Conservation (phyloP, 1,284 basidiomycete species). For the Phylloporus sp. region DNA sequence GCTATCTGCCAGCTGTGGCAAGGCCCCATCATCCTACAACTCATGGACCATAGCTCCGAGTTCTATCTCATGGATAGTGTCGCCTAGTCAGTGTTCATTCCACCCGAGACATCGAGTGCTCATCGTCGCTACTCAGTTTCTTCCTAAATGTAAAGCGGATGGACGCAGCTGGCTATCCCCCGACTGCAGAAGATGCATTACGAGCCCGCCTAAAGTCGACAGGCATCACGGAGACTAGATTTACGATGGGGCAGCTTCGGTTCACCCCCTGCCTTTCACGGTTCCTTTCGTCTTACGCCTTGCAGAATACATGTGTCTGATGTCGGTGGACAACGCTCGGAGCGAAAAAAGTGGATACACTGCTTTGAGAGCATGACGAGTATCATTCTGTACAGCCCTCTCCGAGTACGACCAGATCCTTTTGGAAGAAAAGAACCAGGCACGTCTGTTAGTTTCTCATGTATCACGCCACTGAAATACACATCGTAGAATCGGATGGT, state of each 20-base stretch:
- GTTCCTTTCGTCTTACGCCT: conserved; percentile 38
- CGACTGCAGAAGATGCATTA: conserved; percentile 90
- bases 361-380: conserved; percentile 93
- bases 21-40: conserved; percentile 86
- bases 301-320: conserved; percentile 93
- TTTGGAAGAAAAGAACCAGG: conserved; percentile 79
- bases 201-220: conserved; percentile 91
- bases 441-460: conserved; percentile 49
- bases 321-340: conserved; percentile 91
- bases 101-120: conserved; percentile 6
- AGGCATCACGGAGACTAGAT: conserved; percentile 92
- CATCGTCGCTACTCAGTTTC: conserved; percentile 63
- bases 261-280: conserved; percentile 67
- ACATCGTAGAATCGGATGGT: conserved; percentile 87
- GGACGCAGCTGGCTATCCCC: conserved; percentile 81
- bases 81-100: conserved; percentile 72
- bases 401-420: conserved; percentile 94
- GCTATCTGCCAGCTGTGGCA: conserved; percentile 89
- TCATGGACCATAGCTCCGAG: conserved; percentile 88
- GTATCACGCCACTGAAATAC: not conserved
- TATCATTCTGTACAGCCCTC: conserved; percentile 94
- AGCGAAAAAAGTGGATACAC: conserved; percentile 83
- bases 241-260: conserved; percentile 74
- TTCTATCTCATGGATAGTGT: conserved; percentile 99
- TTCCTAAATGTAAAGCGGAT: conserved; percentile 88